A percentile compares a stretch with the other conserved stretches of the same genome.
Evolutionary conservation across 345 rosid species (phyloP).

Genomic region (Gossypium turneri): DNA sequence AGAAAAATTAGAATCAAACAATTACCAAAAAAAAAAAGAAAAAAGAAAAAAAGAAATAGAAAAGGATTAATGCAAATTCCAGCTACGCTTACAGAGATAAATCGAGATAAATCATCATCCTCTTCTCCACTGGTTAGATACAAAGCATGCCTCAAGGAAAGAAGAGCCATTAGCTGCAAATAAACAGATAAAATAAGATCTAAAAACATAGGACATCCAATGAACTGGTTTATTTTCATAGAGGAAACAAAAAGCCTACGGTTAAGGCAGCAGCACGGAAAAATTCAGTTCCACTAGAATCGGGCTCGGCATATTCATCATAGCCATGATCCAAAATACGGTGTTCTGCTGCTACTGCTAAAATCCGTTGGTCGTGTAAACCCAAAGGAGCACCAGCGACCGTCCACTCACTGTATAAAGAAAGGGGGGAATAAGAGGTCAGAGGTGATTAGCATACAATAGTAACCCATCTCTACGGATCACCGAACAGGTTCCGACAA

Average conservation of each 20-base stretch:
- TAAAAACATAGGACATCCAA: background rate
- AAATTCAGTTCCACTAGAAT: background rate
- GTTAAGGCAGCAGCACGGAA: slow-evolving; percentile 1
- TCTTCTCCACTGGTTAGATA: background rate
- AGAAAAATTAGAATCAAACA: background rate
- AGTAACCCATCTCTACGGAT: background rate
- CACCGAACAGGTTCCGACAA: background rate
- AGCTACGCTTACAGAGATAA: background rate
- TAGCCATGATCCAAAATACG: background rate
- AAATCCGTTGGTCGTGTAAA: background rate
- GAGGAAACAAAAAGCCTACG: background rate
- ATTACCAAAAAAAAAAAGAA: background rate
- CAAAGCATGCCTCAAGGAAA: slow-evolving; percentile 4
- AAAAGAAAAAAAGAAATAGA: background rate
- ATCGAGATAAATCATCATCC: background rate
- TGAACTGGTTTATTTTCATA: background rate
- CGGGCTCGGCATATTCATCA: background rate
- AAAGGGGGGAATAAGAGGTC: background rate
- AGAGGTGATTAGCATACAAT: background rate
- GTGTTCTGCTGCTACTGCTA: background rate
- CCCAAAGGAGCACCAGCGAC: slow-evolving; percentile 1
- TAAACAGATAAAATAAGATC: background rate
- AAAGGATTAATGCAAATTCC: background rate
- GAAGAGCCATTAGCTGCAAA: slow-evolving; percentile 4
- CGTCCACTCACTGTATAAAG: background rate